A percentile compares a stretch with the other conserved stretches of the same genome.
These are phyloP conservation scores for Ophiostoma pallidulum DNA, from an alignment of 2,329 filamentous ascomycete genomes.

Conservation along the genomic window DNA sequence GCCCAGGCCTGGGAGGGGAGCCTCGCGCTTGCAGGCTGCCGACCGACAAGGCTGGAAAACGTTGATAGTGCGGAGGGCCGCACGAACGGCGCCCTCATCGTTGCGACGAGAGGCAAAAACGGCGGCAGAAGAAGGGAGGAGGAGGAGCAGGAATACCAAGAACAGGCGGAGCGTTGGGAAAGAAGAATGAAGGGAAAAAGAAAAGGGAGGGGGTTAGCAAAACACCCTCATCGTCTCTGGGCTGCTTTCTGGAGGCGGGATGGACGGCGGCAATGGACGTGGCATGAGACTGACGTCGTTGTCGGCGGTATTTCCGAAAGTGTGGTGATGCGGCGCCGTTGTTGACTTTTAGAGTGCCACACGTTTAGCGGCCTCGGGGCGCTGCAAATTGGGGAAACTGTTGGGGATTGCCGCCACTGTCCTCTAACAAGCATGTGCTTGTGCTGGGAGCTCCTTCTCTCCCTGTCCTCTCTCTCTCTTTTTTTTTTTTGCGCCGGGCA, in stretches of 20 bases:
- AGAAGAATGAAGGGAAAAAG: not conserved
- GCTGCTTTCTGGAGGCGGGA: too few relatives aligned
- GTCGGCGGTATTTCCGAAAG: not conserved
- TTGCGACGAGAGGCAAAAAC: not conserved
- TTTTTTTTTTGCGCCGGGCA: slow-evolving; percentile 3
- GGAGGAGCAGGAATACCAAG: not conserved
- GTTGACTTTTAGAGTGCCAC: too few relatives aligned
- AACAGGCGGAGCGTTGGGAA: not conserved
- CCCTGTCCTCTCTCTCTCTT: not conserved
- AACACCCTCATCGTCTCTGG: not conserved
- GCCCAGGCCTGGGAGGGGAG: slow-evolving; percentile 11
- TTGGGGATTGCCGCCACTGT: not conserved
- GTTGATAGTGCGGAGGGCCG: slow-evolving; percentile 4
- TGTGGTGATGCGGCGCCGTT: not conserved
- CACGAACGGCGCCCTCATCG: not conserved
- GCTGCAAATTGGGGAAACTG: too few relatives aligned
- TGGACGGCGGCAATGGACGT: not conserved
- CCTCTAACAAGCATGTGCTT: too few relatives aligned
- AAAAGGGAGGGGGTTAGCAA: not conserved
- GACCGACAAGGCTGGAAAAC: slow-evolving; percentile 6
- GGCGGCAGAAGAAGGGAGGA: not conserved
- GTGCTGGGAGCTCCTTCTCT: too few relatives aligned
- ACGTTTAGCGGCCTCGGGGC: too few relatives aligned
- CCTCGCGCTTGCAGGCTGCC: not conserved
- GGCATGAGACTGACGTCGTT: not conserved